phyloP scores from a whole-genome alignment of 164 flowering plant species.

The Liquidambar formosana region DNA sequence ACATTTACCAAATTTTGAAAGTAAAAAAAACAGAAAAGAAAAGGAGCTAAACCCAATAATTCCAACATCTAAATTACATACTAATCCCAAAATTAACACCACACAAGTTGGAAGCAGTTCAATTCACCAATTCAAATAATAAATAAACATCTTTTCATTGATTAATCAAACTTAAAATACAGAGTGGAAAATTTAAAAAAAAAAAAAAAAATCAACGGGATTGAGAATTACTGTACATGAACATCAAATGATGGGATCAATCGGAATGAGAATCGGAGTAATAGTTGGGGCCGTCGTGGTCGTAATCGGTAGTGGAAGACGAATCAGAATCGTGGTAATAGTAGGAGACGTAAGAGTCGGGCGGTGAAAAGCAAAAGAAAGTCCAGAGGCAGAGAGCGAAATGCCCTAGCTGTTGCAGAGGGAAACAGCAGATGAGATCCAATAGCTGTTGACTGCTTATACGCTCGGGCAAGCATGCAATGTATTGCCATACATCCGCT shows the following conservation, averaged over 20 bases:
- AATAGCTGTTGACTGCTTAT: conserved; percentile 30
- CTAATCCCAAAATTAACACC: too few relatives aligned
- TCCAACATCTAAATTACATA: too few relatives aligned
- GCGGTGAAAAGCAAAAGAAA: conserved; percentile 39
- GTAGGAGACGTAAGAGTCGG: conserved; percentile 20
- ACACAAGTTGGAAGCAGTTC: too few relatives aligned
- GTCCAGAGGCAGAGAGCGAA: conserved; percentile 38
- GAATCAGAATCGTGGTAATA: neutral
- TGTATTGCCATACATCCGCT: conserved; percentile 34
- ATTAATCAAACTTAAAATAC: too few relatives aligned
- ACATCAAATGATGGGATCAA: conserved; percentile 9
- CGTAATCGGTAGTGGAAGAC: conserved; percentile 9
- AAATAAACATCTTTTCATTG: too few relatives aligned
- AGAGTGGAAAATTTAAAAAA: too few relatives aligned
- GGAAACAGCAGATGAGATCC: conserved; percentile 37
- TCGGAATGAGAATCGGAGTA: conserved; percentile 21
- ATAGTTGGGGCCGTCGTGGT: neutral
- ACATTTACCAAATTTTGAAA: too few relatives aligned
- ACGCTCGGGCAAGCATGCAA: conserved; percentile 23
- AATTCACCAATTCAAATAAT: too few relatives aligned
- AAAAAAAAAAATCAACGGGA: too few relatives aligned
- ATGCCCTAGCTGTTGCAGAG: conserved; percentile 37
- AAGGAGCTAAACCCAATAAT: too few relatives aligned
- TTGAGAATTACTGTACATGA: too few relatives aligned
- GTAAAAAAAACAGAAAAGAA: too few relatives aligned